Evolutionary conservation across 768 basidiomycete species (phyloP), one percentile per base, ranked within the genome.

Genomic region (Lentinula detonsa): DNA sequence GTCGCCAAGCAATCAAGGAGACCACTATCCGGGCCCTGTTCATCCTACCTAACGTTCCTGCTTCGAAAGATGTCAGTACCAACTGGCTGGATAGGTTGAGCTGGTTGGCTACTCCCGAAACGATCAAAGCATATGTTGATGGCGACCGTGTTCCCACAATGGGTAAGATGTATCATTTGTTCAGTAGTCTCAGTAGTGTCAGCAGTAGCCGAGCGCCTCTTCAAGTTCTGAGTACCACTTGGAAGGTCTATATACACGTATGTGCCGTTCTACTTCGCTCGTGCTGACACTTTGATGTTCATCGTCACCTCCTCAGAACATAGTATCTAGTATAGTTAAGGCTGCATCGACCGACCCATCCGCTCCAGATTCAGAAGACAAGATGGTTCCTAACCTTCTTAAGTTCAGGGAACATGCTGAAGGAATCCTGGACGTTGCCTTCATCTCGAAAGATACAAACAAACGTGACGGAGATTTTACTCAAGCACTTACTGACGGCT

Each of bases 321-420:
- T 73, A 0, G 90, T 92, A 1, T 72, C 78, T 57, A 65, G 68
- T n/a, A 87, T 94, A 62, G 88, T 94, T 61, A 82, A 79, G 51
- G 86, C 91, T 66, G 64, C 66, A 3, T 73, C 73, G 5, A 9
- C 55, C 7, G 40, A 33, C 13, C 21, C 39, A 11, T 39, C 53
- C 37, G 18, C 53, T 1, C 37, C 37, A 28, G 55, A 75, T 49
- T 15, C 74, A 13, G 93, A 94, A 59, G 91, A 90, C 10, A 76
- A 81, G 18, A 94, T 95, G 91, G 87, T 95, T 3, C 77, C 83
- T 18, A 77, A 81, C 18, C 81, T 95, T 0, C 79, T 94, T 39
- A 74, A 81, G 8, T 84, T 91, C 74, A 91, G 90, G 67, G 68
- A 77, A 5, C 78, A 83, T 39, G 79, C 81, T 2, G 83, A 90